Conservation (phyloP, 345 rosid genomes). For the Eutrema heterophyllum region DNA sequence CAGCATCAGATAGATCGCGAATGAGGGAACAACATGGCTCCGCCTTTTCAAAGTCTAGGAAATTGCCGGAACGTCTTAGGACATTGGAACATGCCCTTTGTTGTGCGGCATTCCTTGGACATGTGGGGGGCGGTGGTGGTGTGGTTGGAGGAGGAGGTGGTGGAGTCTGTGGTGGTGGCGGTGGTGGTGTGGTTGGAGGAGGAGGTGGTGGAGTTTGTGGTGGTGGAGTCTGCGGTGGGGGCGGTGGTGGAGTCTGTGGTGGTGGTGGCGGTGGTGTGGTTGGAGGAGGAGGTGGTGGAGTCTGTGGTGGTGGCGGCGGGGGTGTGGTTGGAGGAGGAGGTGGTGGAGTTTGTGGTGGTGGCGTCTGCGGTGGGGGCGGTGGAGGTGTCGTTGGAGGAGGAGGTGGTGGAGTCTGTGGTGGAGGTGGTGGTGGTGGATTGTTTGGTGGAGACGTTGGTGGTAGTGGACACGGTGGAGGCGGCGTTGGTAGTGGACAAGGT, state of each 20-base stretch:
- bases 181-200: no score
- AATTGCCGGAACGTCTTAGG: neutral
- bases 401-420: neutral
- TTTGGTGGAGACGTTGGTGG: neutral
- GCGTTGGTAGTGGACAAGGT: neutral
- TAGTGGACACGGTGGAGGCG: neutral
- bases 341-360: neutral
- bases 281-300: neutral
- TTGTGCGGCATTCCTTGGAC: neutral
- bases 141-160: neutral
- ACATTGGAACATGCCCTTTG: neutral
- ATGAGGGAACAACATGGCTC: neutral
- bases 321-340: neutral
- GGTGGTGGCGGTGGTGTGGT: no score
- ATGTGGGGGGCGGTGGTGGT: neutral
- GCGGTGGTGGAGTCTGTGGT: neutral
- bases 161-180: no score
- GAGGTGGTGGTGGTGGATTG: neutral
- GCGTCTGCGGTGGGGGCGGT: neutral
- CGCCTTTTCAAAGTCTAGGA: neutral
- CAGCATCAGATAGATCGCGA: neutral
- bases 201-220: no score
- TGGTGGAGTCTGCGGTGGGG: neutral
- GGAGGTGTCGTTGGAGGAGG: neutral
- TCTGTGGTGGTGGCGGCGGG: neutral